These are phyloP conservation scores for Entamoeba invadens DNA, from an alignment of 208 protist species.

Conservation along the genomic window DNA sequence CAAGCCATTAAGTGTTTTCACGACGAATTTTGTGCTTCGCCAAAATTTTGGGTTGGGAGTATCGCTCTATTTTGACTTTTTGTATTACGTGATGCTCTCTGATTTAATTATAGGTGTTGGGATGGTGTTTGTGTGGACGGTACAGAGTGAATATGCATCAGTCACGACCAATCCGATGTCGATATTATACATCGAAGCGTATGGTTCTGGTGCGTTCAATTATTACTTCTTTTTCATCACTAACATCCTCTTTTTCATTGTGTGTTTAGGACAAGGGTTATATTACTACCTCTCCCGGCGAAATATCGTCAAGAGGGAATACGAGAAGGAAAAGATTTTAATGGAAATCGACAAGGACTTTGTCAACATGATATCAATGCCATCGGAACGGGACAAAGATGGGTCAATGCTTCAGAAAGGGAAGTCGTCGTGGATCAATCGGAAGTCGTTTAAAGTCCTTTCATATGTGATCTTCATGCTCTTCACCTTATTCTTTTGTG, in stretches of 20 bases:
- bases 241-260: neutral
- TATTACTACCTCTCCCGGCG: neutral
- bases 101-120: neutral
- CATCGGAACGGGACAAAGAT: neutral
- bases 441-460: neutral
- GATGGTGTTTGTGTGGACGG: neutral
- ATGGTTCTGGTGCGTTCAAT: neutral
- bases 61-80: neutral
- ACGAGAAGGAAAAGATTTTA: neutral
- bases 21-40: neutral
- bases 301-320: neutral
- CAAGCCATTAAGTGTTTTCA: neutral
- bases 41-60: neutral
- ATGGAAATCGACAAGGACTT: neutral
- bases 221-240: neutral
- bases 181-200: neutral
- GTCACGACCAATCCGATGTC: neutral
- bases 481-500: neutral
- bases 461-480: neutral
- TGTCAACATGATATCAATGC: neutral
- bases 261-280: neutral
- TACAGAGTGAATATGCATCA: neutral
- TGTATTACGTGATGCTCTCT: neutral
- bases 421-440: neutral
- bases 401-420: neutral